Evolutionary conservation across 345 rosid genomes (phyloP).

Genomic region (Trapa bicornis): DNA sequence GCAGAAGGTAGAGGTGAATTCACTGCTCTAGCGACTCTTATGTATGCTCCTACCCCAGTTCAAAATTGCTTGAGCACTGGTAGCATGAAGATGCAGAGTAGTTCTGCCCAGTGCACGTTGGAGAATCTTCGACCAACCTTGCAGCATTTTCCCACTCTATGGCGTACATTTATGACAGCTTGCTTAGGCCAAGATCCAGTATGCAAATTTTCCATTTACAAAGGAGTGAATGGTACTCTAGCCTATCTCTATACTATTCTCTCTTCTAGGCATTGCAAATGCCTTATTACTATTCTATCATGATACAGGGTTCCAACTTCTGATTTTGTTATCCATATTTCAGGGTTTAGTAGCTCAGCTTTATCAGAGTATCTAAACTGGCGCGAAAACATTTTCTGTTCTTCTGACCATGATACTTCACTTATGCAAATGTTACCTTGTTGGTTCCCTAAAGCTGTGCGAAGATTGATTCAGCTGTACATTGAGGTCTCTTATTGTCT

Average conservation of each 20-base stretch:
- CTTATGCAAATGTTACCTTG: constrained; percentile 90
- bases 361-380: constrained; percentile 71
- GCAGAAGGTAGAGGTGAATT: constrained; percentile 92
- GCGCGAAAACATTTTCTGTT: constrained; percentile 88
- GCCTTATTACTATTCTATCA: constrained; percentile 3
- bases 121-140: constrained; percentile 73
- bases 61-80: constrained; percentile 67
- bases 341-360: constrained; percentile 29
- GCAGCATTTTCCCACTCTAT: constrained; percentile 73
- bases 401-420: constrained; percentile 78
- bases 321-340: constrained; percentile 4
- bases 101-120: constrained; percentile 80
- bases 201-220: constrained; percentile 36
- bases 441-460: constrained; percentile 90
- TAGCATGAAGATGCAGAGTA: constrained; percentile 62
- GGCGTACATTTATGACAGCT: constrained; percentile 73
- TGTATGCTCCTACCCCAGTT: constrained; percentile 65
- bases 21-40: constrained; percentile 95
- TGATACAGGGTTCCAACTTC: constrained; percentile 10
- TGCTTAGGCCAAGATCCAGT: constrained; percentile 54
- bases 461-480: constrained; percentile 85
- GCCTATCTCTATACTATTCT: constrained; percentile 8
- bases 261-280: not conserved
- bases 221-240: constrained; percentile 53
- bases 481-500: constrained; percentile 44